phyloP scores from a whole-genome alignment of 371 early-diverging fungal genomes.

The Choanephora cucurbitarum region DNA sequence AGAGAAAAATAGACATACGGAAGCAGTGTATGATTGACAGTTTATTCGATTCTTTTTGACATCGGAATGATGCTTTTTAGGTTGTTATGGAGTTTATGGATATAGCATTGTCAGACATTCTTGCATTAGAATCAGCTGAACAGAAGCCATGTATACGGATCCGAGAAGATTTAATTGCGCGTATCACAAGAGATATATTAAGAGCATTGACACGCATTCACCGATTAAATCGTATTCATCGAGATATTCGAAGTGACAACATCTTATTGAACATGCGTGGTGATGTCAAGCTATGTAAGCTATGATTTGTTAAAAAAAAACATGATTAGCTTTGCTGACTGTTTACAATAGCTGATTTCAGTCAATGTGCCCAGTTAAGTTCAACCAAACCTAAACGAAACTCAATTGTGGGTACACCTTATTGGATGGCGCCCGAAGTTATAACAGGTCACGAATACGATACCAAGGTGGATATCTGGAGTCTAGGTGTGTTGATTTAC shows the following conservation, averaged over 20 bases:
- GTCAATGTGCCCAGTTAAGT: slow-evolving; percentile 61
- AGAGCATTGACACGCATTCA: slow-evolving; percentile 89
- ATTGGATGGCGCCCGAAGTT: slow-evolving; percentile 90
- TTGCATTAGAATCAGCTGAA: slow-evolving; percentile 61
- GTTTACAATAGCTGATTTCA: slow-evolving; percentile 60
- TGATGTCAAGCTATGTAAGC: slow-evolving; percentile 61
- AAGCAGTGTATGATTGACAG: no score
- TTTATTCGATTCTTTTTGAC: no score
- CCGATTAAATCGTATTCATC: slow-evolving; percentile 83
- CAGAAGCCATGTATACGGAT: slow-evolving; percentile 33
- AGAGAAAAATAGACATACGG: no score
- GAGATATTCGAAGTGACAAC: slow-evolving; percentile 86
- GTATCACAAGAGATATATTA: slow-evolving; percentile 71
- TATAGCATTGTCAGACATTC: slow-evolving; percentile 66
- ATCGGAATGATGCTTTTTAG: no score
- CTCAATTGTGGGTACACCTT: slow-evolving; percentile 70
- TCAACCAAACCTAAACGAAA: slow-evolving; percentile 55
- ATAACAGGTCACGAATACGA: slow-evolving; percentile 57
- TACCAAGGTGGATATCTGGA: slow-evolving; percentile 82
- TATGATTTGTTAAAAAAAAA: neutral
- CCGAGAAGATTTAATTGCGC: slow-evolving; percentile 58
- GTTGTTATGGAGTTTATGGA: slow-evolving; percentile 77
- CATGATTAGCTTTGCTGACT: neutral
- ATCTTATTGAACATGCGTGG: slow-evolving; percentile 64
- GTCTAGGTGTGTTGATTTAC: slow-evolving; percentile 71